Evolutionary conservation across 441 rosid species (phyloP).

Genomic region (Bruguiera hainesii): DNA sequence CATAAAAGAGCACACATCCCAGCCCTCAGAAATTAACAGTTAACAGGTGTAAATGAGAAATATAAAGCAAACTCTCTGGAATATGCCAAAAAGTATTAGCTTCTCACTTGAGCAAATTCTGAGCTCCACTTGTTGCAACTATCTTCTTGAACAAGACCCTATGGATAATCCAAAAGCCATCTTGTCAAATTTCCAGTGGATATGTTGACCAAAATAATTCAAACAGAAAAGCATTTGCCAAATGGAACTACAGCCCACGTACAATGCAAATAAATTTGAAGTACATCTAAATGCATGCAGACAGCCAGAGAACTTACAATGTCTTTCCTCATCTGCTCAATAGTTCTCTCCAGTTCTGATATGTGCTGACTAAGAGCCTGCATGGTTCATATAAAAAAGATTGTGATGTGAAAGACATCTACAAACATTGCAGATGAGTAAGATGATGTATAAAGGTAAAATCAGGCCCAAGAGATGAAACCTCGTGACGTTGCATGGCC

Average conservation of each 20-base stretch:
- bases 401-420: conserved; percentile 1
- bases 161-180: conserved; percentile 13
- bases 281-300: not conserved
- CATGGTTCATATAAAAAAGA: conserved; percentile 13
- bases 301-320: conserved; percentile 47
- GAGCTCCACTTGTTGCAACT: conserved; percentile 32
- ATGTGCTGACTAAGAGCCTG: conserved; percentile 98
- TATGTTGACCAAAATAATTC: not conserved
- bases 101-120: conserved; percentile 33
- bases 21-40: not conserved
- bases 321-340: conserved; percentile 71
- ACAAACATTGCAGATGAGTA: conserved; percentile 9
- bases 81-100: conserved; percentile 11
- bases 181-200: not conserved
- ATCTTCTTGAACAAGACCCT: conserved; percentile 40
- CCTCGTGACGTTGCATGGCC: conserved; percentile 98
- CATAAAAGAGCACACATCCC: not conserved
- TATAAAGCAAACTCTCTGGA: not conserved
- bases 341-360: conserved; percentile 70
- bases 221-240: no score
- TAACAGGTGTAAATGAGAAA: not conserved
- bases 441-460: conserved; percentile 14
- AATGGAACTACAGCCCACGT: conserved; percentile 1
- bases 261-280: not conserved
- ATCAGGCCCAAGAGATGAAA: conserved; percentile 28